Base-by-base conservation (phyloP, 2,329 filamentous ascomycete genomes). In the Ophiostoma fasciatum region DNA sequence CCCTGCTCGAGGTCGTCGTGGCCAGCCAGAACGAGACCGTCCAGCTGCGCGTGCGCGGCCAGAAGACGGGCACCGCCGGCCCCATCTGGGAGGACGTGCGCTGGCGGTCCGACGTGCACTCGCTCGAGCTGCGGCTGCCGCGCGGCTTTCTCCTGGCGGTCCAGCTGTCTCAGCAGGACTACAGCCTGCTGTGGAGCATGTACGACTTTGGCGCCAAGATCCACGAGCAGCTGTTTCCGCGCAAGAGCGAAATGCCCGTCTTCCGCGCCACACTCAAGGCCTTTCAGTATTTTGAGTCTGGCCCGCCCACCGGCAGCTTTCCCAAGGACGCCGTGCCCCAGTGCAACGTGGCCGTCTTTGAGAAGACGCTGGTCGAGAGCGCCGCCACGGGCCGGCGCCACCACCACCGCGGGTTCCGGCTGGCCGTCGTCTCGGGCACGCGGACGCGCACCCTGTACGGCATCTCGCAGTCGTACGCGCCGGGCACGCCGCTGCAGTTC, bases 191-290 rank as follows among this genome's bases (percentile, higher is more conserved):
- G 10, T 87, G 78, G 73, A 80, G 74, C 47, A 83, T 92, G 55
- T 83, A 85, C 45, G 83, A 93, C 41, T 88, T 92, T 52, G 82
- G 80, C 19, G 71, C 69, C 45, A 83, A 81, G 48, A 73, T 88
- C 3, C 78, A 85, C 49, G 66, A 68, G 19, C 81, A 74, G 35
- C 63, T 93, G 28, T 73, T 74, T 25, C 73, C 76, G 7, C 69
- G 74, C 28, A 63, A 66, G 21, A 79, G 82, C 35, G 87, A 94
- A 56, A 63, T 63, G 3, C 56, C 79, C 38, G 64, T 80, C 3
- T 84, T 82, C 51, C 73, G 78, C 47, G 68, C 72, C 7, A 75
- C 71, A 2, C 60, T 94, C 8, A 72, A 73, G 30, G 71, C 77
- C 19, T 83, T 92, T 45, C 82, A 88, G 48, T 90, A 88, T 51